phyloP scores from a whole-genome alignment of 495 filamentous ascomycete species.

The Chaetomium tenue region DNA sequence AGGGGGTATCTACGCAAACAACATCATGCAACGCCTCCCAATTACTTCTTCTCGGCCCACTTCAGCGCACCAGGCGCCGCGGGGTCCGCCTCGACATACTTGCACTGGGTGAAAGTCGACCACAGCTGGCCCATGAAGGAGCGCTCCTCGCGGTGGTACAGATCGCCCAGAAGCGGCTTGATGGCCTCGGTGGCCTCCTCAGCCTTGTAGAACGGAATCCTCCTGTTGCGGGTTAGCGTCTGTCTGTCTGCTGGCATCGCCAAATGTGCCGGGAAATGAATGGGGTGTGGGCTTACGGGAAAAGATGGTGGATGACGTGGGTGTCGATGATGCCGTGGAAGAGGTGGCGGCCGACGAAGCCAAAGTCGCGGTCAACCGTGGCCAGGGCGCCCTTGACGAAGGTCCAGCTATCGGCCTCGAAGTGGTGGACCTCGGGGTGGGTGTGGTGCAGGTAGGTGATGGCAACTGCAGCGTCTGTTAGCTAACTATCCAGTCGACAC shows the following conservation, averaged over 20 bases:
- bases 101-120: constrained; percentile 36
- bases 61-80: constrained; percentile 34
- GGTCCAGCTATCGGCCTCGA: constrained; percentile 71
- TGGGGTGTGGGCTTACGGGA: constrained; percentile 48
- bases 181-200: constrained; percentile 83
- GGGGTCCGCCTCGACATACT: constrained; percentile 39
- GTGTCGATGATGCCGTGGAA: constrained; percentile 90
- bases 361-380: constrained; percentile 85
- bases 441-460: constrained; percentile 92
- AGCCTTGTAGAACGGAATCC: constrained; percentile 86
- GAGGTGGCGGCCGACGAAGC: constrained; percentile 78
- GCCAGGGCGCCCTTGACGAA: constrained; percentile 82
- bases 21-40: background rate
- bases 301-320: constrained; percentile 87
- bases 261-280: background rate
- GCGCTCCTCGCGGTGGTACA: constrained; percentile 63
- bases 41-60: constrained; percentile 29
- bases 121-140: constrained; percentile 41
- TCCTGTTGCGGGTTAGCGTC: constrained; percentile 38
- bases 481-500: background rate
- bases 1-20: background rate
- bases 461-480: constrained; percentile 53
- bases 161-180: constrained; percentile 72
- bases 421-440: constrained; percentile 78
- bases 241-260: background rate